Percentiles rank a stretch among this genome's conserved stretches.
Evolutionary conservation across 768 basidiomycete species (phyloP).

Genomic region (Auricularia auricula-judae): DNA sequence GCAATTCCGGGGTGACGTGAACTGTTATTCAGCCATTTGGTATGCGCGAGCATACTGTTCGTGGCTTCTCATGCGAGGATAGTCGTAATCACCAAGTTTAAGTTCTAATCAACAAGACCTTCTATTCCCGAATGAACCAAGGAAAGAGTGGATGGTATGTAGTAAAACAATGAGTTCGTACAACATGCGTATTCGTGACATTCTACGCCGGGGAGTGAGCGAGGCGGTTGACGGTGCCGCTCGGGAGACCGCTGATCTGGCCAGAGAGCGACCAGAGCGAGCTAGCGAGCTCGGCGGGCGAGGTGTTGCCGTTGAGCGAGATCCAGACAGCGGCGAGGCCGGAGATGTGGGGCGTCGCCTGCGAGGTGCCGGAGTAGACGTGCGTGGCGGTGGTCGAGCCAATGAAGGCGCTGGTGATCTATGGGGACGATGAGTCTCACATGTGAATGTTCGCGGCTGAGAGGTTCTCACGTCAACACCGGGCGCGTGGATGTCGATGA

Average conservation of each 20-base stretch:
- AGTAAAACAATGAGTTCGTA: too few species aligned
- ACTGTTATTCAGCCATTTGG: too few species aligned
- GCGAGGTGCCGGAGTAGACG: conserved; percentile 2
- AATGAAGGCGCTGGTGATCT: conserved; percentile 17
- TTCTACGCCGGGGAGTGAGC: background rate
- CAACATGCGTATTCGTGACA: too few species aligned
- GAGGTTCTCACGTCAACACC: background rate
- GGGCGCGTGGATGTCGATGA: conserved; percentile 19
- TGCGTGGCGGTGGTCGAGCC: background rate
- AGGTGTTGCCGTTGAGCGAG: conserved; percentile 18
- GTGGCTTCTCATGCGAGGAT: too few species aligned
- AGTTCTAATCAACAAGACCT: too few species aligned
- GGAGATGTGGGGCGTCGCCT: conserved; percentile 31
- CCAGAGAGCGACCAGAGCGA: conserved; percentile 10
- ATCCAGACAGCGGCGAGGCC: conserved; percentile 31
- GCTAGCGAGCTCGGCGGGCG: conserved; percentile 20
- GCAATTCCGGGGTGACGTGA: too few species aligned
- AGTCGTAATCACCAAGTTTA: too few species aligned
- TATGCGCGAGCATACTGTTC: too few species aligned
- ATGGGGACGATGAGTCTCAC: background rate
- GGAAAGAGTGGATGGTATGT: too few species aligned
- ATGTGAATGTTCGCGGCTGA: background rate
- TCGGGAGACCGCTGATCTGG: background rate
- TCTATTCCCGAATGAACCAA: too few species aligned
- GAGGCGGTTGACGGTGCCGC: background rate